A percentile compares a stretch with the other conserved stretches of the same genome.
Evolutionary conservation across 2,329 filamentous ascomycete genomes (phyloP).

Genomic region (Phyllosticta citrichinensis): DNA sequence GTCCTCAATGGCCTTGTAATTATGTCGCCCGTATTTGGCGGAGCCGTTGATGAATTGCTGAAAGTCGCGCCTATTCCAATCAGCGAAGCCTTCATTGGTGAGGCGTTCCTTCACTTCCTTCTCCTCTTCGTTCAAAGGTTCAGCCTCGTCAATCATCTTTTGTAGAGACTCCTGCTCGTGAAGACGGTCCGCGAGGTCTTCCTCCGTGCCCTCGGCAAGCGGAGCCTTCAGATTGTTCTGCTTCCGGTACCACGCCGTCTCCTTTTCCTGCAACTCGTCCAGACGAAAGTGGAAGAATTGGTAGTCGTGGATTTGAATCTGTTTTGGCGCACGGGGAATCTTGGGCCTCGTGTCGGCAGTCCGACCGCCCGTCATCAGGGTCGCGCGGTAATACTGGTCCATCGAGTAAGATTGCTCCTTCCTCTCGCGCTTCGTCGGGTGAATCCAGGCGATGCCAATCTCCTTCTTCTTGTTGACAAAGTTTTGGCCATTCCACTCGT

Average conservation of each 20-base stretch:
- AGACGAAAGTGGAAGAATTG: conserved; percentile 88
- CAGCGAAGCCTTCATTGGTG: conserved; percentile 74
- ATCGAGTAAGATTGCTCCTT: conserved; percentile 98
- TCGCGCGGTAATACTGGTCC: conserved; percentile 95
- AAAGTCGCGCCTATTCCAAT: conserved; percentile 97
- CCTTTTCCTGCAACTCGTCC: conserved; percentile 84
- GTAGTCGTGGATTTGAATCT: conserved; percentile 86
- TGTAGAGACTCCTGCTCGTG: conserved; percentile 82
- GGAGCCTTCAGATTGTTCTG: conserved; percentile 94
- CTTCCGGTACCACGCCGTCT: conserved; percentile 92
- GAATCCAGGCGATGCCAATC: conserved; percentile 92
- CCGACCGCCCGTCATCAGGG: conserved; percentile 69
- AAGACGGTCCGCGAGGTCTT: conserved; percentile 75
- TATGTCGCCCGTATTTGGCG: conserved; percentile 79
- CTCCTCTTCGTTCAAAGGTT: conserved; percentile 80
- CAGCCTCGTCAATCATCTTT: conserved; percentile 84
- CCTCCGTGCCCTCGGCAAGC: conserved; percentile 77
- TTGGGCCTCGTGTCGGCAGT: conserved; percentile 84
- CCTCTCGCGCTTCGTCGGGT: conserved; percentile 93
- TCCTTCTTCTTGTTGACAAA: conserved; percentile 84
- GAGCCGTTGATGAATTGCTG: conserved; percentile 96
- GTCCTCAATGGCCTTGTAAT: conserved; percentile 73
- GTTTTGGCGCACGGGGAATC: conserved; percentile 89
- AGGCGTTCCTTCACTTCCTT: conserved; percentile 75
- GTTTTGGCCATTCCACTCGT: conserved; percentile 97